Percentiles rank a stretch among this genome's conserved stretches.
Conservation (phyloP, 2,329 filamentous ascomycete genomes). For the Cryphonectria nitschkei region DNA sequence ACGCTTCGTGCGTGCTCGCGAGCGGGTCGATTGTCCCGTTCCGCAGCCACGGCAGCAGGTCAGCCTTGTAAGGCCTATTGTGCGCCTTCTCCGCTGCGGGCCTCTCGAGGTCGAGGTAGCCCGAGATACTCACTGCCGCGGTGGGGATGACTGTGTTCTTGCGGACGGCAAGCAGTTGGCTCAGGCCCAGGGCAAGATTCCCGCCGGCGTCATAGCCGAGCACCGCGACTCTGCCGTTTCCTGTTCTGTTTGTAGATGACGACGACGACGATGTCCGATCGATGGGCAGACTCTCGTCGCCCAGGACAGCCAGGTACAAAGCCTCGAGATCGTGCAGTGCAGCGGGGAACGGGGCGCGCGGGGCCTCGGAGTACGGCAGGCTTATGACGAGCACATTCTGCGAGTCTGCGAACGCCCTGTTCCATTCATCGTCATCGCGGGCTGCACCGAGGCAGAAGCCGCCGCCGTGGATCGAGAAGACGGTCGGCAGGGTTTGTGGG, state of each 20-base stretch:
- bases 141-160: constrained; percentile 30
- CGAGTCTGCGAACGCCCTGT: constrained; percentile 44
- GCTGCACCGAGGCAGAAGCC: constrained; percentile 51
- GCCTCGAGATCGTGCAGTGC: constrained; percentile 50
- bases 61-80: constrained; percentile 43
- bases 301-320: constrained; percentile 45
- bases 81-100: constrained; percentile 36
- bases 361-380: constrained; percentile 55
- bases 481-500: constrained; percentile 42
- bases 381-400: constrained; percentile 49
- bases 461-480: constrained; percentile 57
- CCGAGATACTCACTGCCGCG: constrained; percentile 49
- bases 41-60: constrained; percentile 36
- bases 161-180: constrained; percentile 43
- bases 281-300: constrained; percentile 49
- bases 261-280: constrained; percentile 36
- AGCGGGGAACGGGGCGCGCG: constrained; percentile 47
- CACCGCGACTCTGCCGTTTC: constrained; percentile 42
- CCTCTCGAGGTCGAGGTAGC: constrained; percentile 46
- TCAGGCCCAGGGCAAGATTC: constrained; percentile 48
- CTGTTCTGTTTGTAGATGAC: neutral
- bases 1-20: constrained; percentile 36
- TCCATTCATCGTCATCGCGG: constrained; percentile 51
- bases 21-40: constrained; percentile 35
- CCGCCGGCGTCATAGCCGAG: constrained; percentile 57